Evolutionary conservation across 176 grass and related monocot species (phyloP).

Genomic region (Poa annua): DNA sequence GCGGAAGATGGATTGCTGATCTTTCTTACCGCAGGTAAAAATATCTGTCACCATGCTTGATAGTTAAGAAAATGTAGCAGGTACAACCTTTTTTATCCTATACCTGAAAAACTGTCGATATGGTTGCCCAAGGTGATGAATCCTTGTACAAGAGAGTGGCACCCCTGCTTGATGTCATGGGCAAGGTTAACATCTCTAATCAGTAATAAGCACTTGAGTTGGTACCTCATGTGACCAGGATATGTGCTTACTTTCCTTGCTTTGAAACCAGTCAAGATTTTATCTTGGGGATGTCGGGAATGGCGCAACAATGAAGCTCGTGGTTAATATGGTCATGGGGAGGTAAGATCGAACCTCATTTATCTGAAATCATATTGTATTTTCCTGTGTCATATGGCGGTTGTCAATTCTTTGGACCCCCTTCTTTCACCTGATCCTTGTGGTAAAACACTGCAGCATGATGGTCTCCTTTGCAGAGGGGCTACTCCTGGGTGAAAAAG

Average conservation of each 20-base stretch:
- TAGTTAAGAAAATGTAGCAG: not conserved
- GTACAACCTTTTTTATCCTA: not conserved
- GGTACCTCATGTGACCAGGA: not conserved
- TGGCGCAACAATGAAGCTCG: conserved; percentile 91
- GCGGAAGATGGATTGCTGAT: conserved; percentile 92
- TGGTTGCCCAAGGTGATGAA: conserved; percentile 65
- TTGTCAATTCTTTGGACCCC: conserved; percentile 4
- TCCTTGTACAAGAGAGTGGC: conserved; percentile 67
- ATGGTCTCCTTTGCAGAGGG: conserved; percentile 97
- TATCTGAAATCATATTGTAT: conserved; percentile 17
- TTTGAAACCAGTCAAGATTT: conserved; percentile 70
- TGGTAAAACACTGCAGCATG: conserved; percentile 63
- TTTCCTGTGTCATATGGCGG: not conserved
- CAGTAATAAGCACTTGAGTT: conserved; percentile 15
- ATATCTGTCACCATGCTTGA: conserved; percentile 5
- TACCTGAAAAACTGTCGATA: conserved; percentile 45
- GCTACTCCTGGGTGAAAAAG: conserved; percentile 80
- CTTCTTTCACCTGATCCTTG: conserved; percentile 26
- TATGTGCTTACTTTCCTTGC: conserved; percentile 29
- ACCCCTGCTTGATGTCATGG: conserved; percentile 87
- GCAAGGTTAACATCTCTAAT: conserved; percentile 61
- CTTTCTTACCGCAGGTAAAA: conserved; percentile 87
- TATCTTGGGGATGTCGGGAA: conserved; percentile 89
- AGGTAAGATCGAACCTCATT: conserved; percentile 55
- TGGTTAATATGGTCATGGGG: conserved; percentile 98